A percentile compares a stretch with the other conserved stretches of the same genome.
Evolutionary conservation across 2,329 filamentous ascomycete species (phyloP).

Genomic region (Alternaria consortialis): DNA sequence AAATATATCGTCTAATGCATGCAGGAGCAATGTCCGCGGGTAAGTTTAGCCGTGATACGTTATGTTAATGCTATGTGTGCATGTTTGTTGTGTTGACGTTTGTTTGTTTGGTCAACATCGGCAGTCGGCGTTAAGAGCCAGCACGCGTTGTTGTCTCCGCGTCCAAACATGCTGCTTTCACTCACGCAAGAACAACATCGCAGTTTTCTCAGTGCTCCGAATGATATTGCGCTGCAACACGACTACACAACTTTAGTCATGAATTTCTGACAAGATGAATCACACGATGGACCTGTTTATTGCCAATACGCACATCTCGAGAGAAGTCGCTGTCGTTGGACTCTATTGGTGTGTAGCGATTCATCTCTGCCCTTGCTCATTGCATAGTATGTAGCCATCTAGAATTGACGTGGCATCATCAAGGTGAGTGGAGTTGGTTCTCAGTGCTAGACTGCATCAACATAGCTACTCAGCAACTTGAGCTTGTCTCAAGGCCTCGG

Average conservation of each 20-base stretch:
- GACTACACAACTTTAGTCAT: neutral
- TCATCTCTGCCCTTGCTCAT: neutral
- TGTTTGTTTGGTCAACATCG: slow-evolving; percentile 31
- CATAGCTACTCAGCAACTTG: neutral
- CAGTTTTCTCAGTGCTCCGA: neutral
- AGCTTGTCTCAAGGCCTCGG: neutral
- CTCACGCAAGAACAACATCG: neutral
- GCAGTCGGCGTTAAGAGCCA: slow-evolving; percentile 26
- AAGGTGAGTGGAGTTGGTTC: neutral
- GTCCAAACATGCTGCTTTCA: neutral
- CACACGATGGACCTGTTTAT: neutral
- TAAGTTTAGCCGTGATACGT: neutral
- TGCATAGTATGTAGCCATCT: neutral
- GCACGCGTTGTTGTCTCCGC: slow-evolving; percentile 5
- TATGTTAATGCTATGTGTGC: slow-evolving; percentile 16
- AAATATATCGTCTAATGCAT: slow-evolving; percentile 33
- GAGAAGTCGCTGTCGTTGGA: neutral
- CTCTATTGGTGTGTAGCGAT: neutral
- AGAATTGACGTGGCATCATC: neutral
- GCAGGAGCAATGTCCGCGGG: slow-evolving; percentile 1
- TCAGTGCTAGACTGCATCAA: neutral
- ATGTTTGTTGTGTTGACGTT: slow-evolving; percentile 11
- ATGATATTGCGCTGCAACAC: neutral
- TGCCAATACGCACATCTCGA: neutral
- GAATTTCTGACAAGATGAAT: neutral